Percentiles rank a stretch among this genome's conserved stretches.
phyloP scores from a whole-genome alignment of 2,329 filamentous ascomycete species.

The Colletotrichum caudatum region DNA sequence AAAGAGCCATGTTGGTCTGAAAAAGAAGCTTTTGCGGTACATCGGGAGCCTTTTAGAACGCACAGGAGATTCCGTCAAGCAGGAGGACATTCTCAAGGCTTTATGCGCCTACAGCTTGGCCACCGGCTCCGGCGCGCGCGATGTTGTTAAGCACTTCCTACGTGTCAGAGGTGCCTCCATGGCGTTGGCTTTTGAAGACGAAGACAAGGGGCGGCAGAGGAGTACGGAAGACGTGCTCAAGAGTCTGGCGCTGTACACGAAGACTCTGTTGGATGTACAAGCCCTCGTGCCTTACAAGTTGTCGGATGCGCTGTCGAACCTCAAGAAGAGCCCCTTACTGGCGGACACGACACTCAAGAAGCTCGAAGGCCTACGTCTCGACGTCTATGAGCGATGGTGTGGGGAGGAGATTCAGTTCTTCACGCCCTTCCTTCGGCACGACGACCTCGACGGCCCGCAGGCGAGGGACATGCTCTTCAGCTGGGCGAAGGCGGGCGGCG shows the following conservation, averaged over 20 bases:
- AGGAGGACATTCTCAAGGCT: conserved; percentile 74
- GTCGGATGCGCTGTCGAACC: conserved; percentile 72
- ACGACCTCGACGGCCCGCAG: conserved; percentile 74
- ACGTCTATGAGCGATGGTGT: conserved; percentile 84
- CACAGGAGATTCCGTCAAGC: conserved; percentile 64
- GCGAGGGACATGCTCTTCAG: conserved; percentile 69
- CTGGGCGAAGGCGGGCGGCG: conserved; percentile 74
- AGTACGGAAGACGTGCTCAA: conserved; percentile 66
- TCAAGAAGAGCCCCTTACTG: conserved; percentile 79
- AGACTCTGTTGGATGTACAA: conserved; percentile 82
- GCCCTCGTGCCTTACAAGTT: conserved; percentile 79
- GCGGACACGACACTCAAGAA: conserved; percentile 75
- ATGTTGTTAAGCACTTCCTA: conserved; percentile 84
- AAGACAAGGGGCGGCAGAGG: conserved; percentile 56
- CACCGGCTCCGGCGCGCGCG: conserved; percentile 82
- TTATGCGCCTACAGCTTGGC: conserved; percentile 86
- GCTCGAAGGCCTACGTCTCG: conserved; percentile 79
- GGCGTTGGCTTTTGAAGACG: conserved; percentile 67
- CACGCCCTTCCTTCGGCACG: conserved; percentile 87
- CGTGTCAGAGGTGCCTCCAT: conserved; percentile 78
- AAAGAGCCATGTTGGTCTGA: conserved; percentile 71
- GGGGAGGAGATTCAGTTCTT: conserved; percentile 86
- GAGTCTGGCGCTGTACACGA: conserved; percentile 79
- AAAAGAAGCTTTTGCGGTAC: conserved; percentile 72
- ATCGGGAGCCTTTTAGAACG: conserved; percentile 78